A percentile compares a stretch with the other conserved stretches of the same genome.
phyloP scores from a whole-genome alignment of 805 yeast genomes.

The Debaryomyces maramus region DNA sequence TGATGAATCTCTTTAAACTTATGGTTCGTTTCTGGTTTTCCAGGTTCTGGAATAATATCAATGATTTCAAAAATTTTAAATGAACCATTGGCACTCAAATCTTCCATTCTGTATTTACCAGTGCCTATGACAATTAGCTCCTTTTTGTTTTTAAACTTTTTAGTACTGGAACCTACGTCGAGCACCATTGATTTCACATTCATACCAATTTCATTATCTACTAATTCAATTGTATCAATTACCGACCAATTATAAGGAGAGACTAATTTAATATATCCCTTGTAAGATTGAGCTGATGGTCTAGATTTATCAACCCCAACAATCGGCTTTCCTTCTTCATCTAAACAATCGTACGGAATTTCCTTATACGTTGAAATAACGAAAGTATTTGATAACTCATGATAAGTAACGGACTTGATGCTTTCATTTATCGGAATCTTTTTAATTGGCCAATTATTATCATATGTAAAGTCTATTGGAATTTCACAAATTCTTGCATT shows the following conservation, averaged over 20 bases:
- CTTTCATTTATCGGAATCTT: constrained; percentile 57
- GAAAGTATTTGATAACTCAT: constrained; percentile 62
- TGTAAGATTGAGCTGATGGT: constrained; percentile 56
- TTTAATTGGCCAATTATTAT: constrained; percentile 60
- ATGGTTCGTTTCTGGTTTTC: constrained; percentile 77
- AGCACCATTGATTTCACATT: constrained; percentile 54
- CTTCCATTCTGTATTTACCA: constrained; percentile 74
- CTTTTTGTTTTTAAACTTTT: constrained; percentile 48
- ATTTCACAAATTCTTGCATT: constrained; percentile 63
- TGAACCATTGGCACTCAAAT: constrained; percentile 74
- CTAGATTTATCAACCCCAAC: constrained; percentile 54
- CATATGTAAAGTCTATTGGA: constrained; percentile 51
- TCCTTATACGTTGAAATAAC: constrained; percentile 60
- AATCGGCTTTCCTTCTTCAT: constrained; percentile 69
- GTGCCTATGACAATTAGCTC: constrained; percentile 81
- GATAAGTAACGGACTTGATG: constrained; percentile 66
- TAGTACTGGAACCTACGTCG: constrained; percentile 45
- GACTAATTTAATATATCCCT: constrained; percentile 62
- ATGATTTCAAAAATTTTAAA: constrained; percentile 73
- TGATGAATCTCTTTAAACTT: constrained; percentile 70
- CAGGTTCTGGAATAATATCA: constrained; percentile 87
- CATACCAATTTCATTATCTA: constrained; percentile 65
- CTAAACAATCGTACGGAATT: constrained; percentile 62
- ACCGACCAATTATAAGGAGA: constrained; percentile 77
- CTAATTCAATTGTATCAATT: constrained; percentile 67